These are phyloP conservation scores for Gossypium lobatum DNA, from an alignment of 441 rosid genomes.

Conservation along the genomic window DNA sequence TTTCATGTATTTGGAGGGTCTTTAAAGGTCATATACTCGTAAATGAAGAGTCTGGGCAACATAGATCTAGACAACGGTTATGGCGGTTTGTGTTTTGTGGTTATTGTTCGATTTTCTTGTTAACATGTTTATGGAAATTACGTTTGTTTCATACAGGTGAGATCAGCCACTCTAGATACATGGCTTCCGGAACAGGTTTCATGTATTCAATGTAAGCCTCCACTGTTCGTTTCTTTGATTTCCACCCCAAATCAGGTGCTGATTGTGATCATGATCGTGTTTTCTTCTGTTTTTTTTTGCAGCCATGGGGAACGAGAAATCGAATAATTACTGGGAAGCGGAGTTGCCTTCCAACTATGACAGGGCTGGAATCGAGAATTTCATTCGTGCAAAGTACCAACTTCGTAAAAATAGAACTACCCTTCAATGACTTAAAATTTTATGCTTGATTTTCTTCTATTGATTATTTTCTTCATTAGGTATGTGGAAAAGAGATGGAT, in stretches of 20 bases:
- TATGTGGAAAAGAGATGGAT: constrained; percentile 61
- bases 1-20: no score
- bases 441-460: constrained; percentile 10
- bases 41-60: no score
- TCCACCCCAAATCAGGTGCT: constrained; percentile 4
- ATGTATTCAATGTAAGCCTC: constrained; percentile 58
- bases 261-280: not conserved
- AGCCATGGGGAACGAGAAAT: constrained; percentile 77
- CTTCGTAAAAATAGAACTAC: constrained; percentile 9
- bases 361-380: constrained; percentile 71
- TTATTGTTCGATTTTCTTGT: not conserved
- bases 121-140: not conserved
- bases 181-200: constrained; percentile 87
- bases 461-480: constrained; percentile 24
- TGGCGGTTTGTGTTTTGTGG: not conserved
- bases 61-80: not conserved
- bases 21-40: no score
- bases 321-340: constrained; percentile 82
- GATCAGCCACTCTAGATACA: constrained; percentile 77
- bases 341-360: constrained; percentile 62
- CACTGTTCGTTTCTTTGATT: not conserved
- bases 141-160: constrained; percentile 39
- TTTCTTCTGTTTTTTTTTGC: constrained; percentile 17
- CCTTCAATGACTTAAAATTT: constrained; percentile 18
- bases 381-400: constrained; percentile 71